Percentiles rank a stretch among this genome's conserved stretches.
phyloP scores from a whole-genome alignment of 148 eudicot genomes.

The Persicaria maculosa region DNA sequence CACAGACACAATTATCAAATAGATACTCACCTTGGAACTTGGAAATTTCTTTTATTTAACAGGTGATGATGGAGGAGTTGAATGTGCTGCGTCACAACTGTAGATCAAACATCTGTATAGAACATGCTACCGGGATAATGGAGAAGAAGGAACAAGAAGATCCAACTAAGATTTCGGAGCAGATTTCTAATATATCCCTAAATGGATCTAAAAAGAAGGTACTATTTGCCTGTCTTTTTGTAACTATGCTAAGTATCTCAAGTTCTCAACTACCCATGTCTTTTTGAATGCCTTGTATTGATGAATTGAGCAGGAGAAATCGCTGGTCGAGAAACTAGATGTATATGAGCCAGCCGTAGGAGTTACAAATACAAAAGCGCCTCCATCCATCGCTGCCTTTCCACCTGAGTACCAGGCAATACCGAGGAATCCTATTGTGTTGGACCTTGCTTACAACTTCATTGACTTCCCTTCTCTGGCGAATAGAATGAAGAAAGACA shows the following conservation, averaged over 20 bases:
- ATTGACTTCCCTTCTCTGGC: too few relatives aligned
- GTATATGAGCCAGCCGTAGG: conserved; percentile 65
- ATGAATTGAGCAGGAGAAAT: conserved; percentile 31
- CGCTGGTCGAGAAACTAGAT: conserved; percentile 69
- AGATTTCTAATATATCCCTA: conserved; percentile 60
- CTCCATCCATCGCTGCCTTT: conserved; percentile 40
- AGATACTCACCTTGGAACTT: too few relatives aligned
- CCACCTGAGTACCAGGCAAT: too few relatives aligned
- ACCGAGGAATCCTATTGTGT: too few relatives aligned
- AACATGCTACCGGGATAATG: conserved; percentile 75
- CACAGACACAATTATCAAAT: too few relatives aligned
- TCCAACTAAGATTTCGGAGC: conserved; percentile 65
- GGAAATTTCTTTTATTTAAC: conserved; percentile 3
- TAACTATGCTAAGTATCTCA: too few relatives aligned
- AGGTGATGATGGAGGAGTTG: conserved; percentile 63
- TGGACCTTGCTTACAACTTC: too few relatives aligned
- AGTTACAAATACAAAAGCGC: conserved; percentile 47
- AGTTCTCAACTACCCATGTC: too few relatives aligned
- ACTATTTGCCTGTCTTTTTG: conserved; percentile 9
- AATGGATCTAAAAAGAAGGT: conserved; percentile 68
- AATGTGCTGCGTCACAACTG: conserved; percentile 44
- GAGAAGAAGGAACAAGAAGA: conserved; percentile 78
- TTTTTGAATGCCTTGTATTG: not conserved
- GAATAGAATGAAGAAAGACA: too few relatives aligned
- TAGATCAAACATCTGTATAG: conserved; percentile 79